Conservation (phyloP, 2,329 filamentous ascomycete species). For the Beauveria sp. region DNA sequence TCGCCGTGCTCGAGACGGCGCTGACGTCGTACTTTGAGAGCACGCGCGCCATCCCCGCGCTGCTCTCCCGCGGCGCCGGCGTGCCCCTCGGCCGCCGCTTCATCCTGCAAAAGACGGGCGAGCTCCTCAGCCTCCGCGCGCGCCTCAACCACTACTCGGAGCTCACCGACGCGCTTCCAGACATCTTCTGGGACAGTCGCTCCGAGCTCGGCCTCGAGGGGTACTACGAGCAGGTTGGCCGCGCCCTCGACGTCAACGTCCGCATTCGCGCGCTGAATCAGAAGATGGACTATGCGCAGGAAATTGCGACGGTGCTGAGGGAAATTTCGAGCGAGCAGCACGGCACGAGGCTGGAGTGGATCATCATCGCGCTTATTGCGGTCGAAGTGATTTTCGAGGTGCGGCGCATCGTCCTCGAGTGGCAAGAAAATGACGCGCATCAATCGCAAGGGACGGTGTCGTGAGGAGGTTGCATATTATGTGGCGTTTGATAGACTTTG, state of each 20-base stretch:
- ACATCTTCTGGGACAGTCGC: constrained; percentile 91
- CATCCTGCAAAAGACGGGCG: constrained; percentile 87
- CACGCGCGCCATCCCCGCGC: constrained; percentile 71
- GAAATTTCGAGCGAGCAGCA: constrained; percentile 89
- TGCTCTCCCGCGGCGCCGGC: constrained; percentile 57
- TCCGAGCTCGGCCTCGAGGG: constrained; percentile 85
- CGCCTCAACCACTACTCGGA: constrained; percentile 96
- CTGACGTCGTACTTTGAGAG: constrained; percentile 80
- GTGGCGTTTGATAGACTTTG: too few species aligned
- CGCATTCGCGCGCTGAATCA: constrained; percentile 88
- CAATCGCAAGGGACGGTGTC: background rate
- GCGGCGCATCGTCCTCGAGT: constrained; percentile 62
- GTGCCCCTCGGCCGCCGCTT: constrained; percentile 53
- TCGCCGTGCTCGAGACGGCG: constrained; percentile 81
- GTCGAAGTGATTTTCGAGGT: constrained; percentile 90
- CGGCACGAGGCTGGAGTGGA: constrained; percentile 81
- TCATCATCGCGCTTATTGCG: constrained; percentile 88
- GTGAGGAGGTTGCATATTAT: too few species aligned
- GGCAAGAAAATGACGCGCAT: constrained; percentile 28
- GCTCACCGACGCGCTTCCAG: constrained; percentile 86
- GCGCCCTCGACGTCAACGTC: constrained; percentile 82
- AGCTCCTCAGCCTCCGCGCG: constrained; percentile 79
- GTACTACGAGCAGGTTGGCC: constrained; percentile 91
- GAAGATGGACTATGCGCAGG: constrained; percentile 96
- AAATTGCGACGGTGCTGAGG: constrained; percentile 82